Percentiles rank a stretch among this genome's conserved stretches.
These are phyloP conservation scores for Trichosporon sp. DNA, from an alignment of 1,284 basidiomycete species.

Conservation along the genomic window DNA sequence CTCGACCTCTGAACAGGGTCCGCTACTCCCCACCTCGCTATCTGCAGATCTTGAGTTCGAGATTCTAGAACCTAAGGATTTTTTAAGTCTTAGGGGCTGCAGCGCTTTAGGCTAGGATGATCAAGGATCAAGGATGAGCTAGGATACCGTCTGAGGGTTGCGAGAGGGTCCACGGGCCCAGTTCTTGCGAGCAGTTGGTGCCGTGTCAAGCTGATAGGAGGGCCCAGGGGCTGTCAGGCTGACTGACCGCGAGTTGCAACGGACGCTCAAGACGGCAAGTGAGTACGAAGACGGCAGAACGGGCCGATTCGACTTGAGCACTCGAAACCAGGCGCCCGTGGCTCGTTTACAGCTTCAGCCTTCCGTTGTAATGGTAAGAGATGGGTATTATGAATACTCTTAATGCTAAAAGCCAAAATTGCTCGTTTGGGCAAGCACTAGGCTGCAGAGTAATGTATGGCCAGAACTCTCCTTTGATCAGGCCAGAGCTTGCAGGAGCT, in stretches of 20 bases:
- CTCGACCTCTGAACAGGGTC: not conserved
- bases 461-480: not conserved
- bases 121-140: not conserved
- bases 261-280: not conserved
- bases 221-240: not conserved
- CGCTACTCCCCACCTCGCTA: not conserved
- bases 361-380: not conserved
- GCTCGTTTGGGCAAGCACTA: not conserved
- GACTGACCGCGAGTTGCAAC: not conserved
- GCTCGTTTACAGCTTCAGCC: not conserved
- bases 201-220: not conserved
- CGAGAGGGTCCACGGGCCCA: not conserved
- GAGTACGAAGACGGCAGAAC: not conserved
- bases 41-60: not conserved
- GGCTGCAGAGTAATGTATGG: not conserved
- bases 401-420: not conserved
- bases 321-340: not conserved
- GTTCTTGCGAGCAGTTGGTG: not conserved
- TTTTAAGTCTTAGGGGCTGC: not conserved
- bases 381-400: conserved; percentile 3
- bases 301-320: not conserved
- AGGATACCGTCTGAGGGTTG: not conserved
- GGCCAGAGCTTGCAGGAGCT: not conserved
- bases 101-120: not conserved
- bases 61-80: not conserved